A percentile compares a stretch with the other conserved stretches of the same genome.
Conservation (phyloP, 1,284 basidiomycete genomes). For the Ustilago esculenta region DNA sequence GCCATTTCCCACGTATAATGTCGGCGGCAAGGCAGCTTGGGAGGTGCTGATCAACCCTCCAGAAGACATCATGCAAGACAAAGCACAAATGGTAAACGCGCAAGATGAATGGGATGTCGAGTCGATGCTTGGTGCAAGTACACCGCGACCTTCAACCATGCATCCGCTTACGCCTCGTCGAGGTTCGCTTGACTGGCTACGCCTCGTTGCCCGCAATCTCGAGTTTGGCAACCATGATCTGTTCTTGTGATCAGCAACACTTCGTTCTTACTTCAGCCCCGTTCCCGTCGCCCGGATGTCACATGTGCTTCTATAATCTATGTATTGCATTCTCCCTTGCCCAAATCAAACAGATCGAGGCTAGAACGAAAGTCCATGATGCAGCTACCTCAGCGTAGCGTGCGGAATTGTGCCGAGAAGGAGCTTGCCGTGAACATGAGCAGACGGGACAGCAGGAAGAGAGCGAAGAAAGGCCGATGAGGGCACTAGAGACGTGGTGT, state of each 20-base stretch:
- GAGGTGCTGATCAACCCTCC: conserved; percentile 32
- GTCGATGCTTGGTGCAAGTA: conserved; percentile 24
- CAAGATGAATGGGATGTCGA: conserved; percentile 44
- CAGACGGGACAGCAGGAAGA: too few relatives aligned
- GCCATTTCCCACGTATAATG: conserved; percentile 19
- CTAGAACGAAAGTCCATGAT: too few relatives aligned
- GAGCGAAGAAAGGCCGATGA: too few relatives aligned
- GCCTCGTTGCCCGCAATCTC: conserved; percentile 31
- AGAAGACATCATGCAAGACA: conserved; percentile 9
- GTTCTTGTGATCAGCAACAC: conserved; percentile 8
- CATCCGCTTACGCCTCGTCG: conserved; percentile 25
- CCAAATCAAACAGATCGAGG: too few relatives aligned
- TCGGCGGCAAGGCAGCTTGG: conserved; percentile 26
- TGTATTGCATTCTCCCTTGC: not conserved
- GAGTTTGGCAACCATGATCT: conserved; percentile 32
- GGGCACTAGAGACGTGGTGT: too few relatives aligned
- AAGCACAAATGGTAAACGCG: conserved; percentile 8
- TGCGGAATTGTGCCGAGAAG: not conserved
- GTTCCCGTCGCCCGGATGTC: too few relatives aligned
- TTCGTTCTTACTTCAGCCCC: not conserved
- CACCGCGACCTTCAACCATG: conserved; percentile 21
- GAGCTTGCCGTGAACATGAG: too few relatives aligned
- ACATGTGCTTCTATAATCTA: conserved; percentile 12
- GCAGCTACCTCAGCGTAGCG: too few relatives aligned
- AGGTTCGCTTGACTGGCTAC: conserved; percentile 35